Percentiles rank a stretch among this genome's conserved stretches.
Evolutionary conservation across 2,329 filamentous ascomycete genomes (phyloP).

Genomic region (Hyphodiscus sp.): DNA sequence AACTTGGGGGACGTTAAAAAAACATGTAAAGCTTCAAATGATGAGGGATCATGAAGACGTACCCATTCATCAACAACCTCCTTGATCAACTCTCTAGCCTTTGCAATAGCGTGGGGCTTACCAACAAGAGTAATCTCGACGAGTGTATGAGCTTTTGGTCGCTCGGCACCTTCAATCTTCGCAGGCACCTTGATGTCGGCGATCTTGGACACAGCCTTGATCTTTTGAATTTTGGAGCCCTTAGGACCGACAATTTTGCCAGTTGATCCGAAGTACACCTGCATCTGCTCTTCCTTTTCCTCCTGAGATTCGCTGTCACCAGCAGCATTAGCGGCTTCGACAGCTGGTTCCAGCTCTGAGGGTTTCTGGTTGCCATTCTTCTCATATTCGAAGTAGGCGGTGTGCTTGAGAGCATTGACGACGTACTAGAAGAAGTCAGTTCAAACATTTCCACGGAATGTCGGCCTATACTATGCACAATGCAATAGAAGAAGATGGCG

Average conservation of each 20-base stretch:
- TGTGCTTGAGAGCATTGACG: conserved; percentile 2
- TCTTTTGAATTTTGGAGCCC: too few relatives aligned
- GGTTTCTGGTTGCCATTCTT: conserved; percentile 1
- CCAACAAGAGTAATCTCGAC: conserved; percentile 7
- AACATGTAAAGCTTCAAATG: too few relatives aligned
- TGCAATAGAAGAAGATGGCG: too few relatives aligned
- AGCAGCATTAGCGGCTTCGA: too few relatives aligned
- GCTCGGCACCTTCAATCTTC: background rate
- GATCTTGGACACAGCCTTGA: background rate
- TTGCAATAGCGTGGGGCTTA: background rate
- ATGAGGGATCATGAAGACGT: background rate
- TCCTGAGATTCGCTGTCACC: too few relatives aligned
- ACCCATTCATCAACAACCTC: conserved; percentile 12
- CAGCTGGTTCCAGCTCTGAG: background rate
- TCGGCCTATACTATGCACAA: too few relatives aligned
- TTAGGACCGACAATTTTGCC: too few relatives aligned
- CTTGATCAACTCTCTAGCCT: conserved; percentile 4
- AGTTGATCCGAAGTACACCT: too few relatives aligned
- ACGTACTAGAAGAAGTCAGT: conserved; percentile 1
- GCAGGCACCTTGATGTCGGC: conserved; percentile 9
- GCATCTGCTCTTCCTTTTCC: too few relatives aligned
- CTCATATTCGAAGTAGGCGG: conserved; percentile 2
- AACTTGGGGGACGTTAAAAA: too few relatives aligned
- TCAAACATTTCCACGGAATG: too few relatives aligned
- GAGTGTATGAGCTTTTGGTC: conserved; percentile 1